Percentiles rank a stretch among this genome's conserved stretches.
These are phyloP conservation scores for Aspergillus glaucus DNA, from an alignment of 2,329 filamentous ascomycete genomes.

Conservation along the genomic window DNA sequence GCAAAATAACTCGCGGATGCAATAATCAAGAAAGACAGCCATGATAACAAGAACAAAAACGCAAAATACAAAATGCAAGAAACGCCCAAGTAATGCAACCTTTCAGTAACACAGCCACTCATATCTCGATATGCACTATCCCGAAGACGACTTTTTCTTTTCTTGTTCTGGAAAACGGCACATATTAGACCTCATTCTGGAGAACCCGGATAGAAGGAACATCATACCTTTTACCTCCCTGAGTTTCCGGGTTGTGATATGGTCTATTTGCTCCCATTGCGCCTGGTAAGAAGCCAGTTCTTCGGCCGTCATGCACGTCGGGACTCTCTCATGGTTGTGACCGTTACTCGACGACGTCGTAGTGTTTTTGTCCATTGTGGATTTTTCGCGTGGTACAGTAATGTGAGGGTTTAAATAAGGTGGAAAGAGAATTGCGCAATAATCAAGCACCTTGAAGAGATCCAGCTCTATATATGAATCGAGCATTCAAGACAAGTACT, in stretches of 20 bases:
- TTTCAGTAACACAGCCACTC: no score
- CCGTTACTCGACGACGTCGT: neutral
- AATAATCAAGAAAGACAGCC: no score
- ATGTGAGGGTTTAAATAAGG: neutral
- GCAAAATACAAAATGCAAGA: neutral
- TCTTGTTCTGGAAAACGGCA: neutral
- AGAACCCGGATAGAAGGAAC: no score
- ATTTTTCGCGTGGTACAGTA: no score
- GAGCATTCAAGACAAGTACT: neutral
- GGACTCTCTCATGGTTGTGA: neutral
- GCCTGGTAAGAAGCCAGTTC: neutral
- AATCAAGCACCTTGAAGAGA: no score
- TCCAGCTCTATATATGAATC: neutral
- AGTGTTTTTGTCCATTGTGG: neutral
- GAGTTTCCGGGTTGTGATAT: neutral
- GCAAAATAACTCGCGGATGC: no score
- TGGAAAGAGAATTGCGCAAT: neutral
- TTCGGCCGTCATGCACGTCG: neutral
- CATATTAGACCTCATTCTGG: neutral
- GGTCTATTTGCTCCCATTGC: neutral
- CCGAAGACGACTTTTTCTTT: neutral
- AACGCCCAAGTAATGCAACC: neutral
- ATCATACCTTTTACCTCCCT: neutral
- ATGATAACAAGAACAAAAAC: no score
- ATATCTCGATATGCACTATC: neutral